Evolutionary conservation across 768 basidiomycete species (phyloP).

Genomic region (Xerocomus brunneocitrinus): DNA sequence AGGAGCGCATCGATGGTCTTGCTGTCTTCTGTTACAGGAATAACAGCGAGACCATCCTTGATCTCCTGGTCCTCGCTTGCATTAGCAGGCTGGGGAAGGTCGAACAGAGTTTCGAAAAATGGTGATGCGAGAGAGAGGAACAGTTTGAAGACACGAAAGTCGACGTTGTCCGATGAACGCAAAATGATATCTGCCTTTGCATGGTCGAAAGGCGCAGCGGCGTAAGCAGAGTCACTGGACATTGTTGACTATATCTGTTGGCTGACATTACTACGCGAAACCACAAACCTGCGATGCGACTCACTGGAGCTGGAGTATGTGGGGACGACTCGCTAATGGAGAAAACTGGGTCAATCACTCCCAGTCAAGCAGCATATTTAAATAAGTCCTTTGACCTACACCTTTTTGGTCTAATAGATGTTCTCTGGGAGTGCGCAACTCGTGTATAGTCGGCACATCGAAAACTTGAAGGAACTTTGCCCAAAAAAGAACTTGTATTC

Average conservation of each 20-base stretch:
- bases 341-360: neutral
- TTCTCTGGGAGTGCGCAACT: too few relatives aligned
- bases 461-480: neutral
- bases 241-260: neutral
- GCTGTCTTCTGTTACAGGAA: constrained; percentile 17
- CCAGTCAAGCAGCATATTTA: neutral
- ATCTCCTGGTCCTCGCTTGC: constrained; percentile 6
- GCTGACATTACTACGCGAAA: too few relatives aligned
- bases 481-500: too few relatives aligned
- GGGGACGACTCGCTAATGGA: neutral
- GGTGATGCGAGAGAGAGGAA: constrained; percentile 32
- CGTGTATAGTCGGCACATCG: too few relatives aligned
- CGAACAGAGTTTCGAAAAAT: constrained; percentile 31
- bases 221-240: neutral
- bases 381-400: neutral
- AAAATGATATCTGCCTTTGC: constrained; percentile 20
- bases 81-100: constrained; percentile 23
- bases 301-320: neutral
- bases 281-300: neutral
- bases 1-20: constrained; percentile 20
- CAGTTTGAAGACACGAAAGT: constrained; percentile 29
- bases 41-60: constrained; percentile 13
- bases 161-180: constrained; percentile 23
- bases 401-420: neutral
- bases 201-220: constrained; percentile 18